Percentiles rank a stretch among this genome's conserved stretches.
Evolutionary conservation across 306 rosid species (phyloP).

Genomic region (Crotalaria pallida): DNA sequence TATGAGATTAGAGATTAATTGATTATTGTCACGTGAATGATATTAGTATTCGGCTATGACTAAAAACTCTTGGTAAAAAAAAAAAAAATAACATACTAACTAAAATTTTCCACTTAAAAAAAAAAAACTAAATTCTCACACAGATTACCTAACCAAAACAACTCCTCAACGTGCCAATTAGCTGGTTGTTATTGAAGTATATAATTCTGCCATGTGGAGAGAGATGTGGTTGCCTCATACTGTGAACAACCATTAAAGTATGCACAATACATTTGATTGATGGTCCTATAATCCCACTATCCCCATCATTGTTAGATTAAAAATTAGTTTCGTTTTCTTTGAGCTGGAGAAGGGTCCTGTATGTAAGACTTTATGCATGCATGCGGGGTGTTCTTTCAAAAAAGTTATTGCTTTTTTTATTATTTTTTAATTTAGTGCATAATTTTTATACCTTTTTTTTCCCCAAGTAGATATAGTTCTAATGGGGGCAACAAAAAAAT

Average conservation of each 20-base stretch:
- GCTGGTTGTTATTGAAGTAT: not conserved
- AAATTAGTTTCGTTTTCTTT: slow-evolving; percentile 1
- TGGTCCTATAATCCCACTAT: not conserved
- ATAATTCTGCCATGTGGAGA: not conserved
- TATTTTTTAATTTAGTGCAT: not conserved
- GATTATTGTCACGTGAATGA: too few relatives aligned
- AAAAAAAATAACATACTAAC: too few relatives aligned
- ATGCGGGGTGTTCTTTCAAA: slow-evolving; percentile 11
- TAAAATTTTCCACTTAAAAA: too few relatives aligned
- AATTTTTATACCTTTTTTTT: too few relatives aligned
- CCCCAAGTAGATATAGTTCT: too few relatives aligned
- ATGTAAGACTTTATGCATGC: slow-evolving; percentile 16
- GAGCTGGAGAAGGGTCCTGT: not conserved
- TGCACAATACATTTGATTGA: not conserved
- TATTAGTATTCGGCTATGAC: too few relatives aligned
- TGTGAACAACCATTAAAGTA: not conserved
- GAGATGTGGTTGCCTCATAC: not conserved
- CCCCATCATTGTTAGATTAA: slow-evolving; percentile 11
- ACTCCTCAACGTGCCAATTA: not conserved
- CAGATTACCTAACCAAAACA: not conserved
- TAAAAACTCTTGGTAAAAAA: too few relatives aligned
- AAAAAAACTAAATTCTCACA: too few relatives aligned
- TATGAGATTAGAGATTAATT: too few relatives aligned
- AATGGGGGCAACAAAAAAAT: not conserved
- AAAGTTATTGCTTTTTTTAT: not conserved